A percentile compares a stretch with the other conserved stretches of the same genome.
Evolutionary conservation across 1,284 basidiomycete species (phyloP).

Genomic region (Fereydounia khargensis): DNA sequence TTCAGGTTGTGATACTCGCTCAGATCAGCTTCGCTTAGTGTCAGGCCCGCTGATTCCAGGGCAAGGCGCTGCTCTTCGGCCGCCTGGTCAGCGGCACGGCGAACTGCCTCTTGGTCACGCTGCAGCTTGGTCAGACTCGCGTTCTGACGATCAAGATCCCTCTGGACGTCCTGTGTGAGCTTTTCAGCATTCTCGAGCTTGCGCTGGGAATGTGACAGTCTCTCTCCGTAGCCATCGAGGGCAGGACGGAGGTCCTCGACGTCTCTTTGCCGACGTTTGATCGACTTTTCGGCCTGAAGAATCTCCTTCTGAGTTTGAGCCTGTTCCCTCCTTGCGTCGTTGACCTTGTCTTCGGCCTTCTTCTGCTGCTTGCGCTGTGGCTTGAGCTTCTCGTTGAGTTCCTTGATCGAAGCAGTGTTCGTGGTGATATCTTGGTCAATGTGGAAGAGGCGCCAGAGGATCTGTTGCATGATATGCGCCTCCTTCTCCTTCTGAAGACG

Average conservation of each 20-base stretch:
- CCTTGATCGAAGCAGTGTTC: constrained; percentile 41
- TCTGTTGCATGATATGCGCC: constrained; percentile 73
- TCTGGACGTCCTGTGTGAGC: constrained; percentile 67
- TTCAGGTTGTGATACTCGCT: constrained; percentile 74
- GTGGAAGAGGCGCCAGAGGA: constrained; percentile 86
- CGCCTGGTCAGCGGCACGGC: constrained; percentile 37
- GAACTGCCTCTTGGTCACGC: constrained; percentile 71
- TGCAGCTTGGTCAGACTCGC: constrained; percentile 66
- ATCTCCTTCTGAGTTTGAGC: constrained; percentile 38
- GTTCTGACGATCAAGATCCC: constrained; percentile 69
- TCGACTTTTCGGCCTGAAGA: constrained; percentile 28
- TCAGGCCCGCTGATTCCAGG: constrained; percentile 69
- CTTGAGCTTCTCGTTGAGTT: constrained; percentile 64
- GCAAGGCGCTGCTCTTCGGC: constrained; percentile 73
- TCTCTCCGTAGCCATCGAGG: constrained; percentile 68
- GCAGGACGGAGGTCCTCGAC: constrained; percentile 37
- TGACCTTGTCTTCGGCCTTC: constrained; percentile 74
- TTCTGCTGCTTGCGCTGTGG: constrained; percentile 76
- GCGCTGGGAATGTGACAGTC: constrained; percentile 78
- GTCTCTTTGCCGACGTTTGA: constrained; percentile 30
- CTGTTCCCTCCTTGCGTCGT: constrained; percentile 38
- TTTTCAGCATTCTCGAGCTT: constrained; percentile 72
- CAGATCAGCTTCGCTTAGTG: constrained; percentile 77
- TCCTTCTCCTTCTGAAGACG: constrained; percentile 73
- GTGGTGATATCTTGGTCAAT: constrained; percentile 65